These are phyloP conservation scores for Lentinula detonsa DNA, from an alignment of 768 basidiomycete species.

Conservation along the genomic window DNA sequence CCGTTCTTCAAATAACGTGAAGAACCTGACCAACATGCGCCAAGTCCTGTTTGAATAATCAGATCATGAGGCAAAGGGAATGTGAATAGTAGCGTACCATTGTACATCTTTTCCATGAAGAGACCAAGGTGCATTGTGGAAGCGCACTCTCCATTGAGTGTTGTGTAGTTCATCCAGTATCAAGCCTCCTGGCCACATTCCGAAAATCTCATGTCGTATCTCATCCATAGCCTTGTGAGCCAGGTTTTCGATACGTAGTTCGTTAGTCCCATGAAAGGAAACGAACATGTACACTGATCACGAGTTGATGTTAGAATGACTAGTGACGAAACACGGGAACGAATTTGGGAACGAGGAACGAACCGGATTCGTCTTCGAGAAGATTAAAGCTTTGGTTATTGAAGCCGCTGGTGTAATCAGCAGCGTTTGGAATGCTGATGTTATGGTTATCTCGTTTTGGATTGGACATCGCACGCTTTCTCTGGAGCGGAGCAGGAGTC, in stretches of 20 bases:
- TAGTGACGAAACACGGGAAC: not conserved
- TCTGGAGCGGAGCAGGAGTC: not conserved
- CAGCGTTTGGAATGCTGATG: not conserved
- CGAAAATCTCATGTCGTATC: slow-evolving; percentile 48
- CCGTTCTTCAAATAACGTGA: slow-evolving; percentile 50
- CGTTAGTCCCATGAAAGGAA: slow-evolving; percentile 59
- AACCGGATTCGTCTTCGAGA: slow-evolving; percentile 1
- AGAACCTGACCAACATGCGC: slow-evolving; percentile 54
- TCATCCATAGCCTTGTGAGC: slow-evolving; percentile 48
- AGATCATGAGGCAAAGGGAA: not conserved
- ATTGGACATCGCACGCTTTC: slow-evolving; percentile 2
- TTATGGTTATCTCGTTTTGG: not conserved
- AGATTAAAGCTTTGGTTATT: not conserved
- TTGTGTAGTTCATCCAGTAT: slow-evolving; percentile 36
- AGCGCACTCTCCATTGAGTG: slow-evolving; percentile 54
- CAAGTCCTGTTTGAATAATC: slow-evolving; percentile 38
- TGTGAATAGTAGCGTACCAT: slow-evolving; percentile 32
- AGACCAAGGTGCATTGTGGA: slow-evolving; percentile 65
- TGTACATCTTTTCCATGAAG: slow-evolving; percentile 46
- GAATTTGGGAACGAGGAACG: not conserved
- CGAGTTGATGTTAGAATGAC: not conserved
- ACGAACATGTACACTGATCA: slow-evolving; percentile 34
- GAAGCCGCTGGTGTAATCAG: not conserved
- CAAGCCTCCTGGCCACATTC: slow-evolving; percentile 65
- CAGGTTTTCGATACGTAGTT: slow-evolving; percentile 53